phyloP scores from a whole-genome alignment of 2,329 filamentous ascomycete species.

The Trichoderma endophyticum region DNA sequence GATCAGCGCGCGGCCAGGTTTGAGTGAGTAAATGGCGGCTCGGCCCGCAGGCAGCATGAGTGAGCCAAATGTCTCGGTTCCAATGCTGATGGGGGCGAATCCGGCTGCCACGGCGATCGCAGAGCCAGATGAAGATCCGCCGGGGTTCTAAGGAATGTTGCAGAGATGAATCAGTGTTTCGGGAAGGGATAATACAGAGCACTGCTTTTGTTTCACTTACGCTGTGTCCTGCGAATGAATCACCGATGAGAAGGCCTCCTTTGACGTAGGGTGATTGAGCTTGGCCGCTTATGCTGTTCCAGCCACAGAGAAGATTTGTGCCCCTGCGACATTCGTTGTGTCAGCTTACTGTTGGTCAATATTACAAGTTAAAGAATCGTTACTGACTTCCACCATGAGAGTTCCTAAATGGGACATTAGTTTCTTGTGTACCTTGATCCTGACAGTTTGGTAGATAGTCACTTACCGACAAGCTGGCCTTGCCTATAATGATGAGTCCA shows the following conservation, averaged over 20 bases:
- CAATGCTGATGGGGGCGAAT: conserved; percentile 54
- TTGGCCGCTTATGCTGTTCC: conserved; percentile 21
- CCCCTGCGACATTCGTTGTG: background rate
- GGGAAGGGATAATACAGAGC: background rate
- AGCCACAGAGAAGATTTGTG: conserved; percentile 8
- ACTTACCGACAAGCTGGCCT: background rate
- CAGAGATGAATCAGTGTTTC: background rate
- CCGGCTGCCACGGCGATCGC: conserved; percentile 52
- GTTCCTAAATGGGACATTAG: background rate
- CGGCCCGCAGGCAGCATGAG: conserved; percentile 19
- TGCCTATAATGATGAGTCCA: background rate
- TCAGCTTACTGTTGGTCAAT: background rate
- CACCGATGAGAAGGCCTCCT: conserved; percentile 10
- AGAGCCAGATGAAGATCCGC: conserved; percentile 56
- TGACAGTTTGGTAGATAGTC: background rate
- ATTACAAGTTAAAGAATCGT: too few species aligned
- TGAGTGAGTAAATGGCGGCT: conserved; percentile 20
- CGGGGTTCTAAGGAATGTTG: conserved; percentile 26
- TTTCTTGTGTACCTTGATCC: background rate
- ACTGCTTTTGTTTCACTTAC: conserved; percentile 2
- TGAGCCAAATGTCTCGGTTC: conserved; percentile 53
- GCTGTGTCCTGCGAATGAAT: conserved; percentile 17
- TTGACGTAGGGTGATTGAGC: conserved; percentile 19
- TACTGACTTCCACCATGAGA: conserved; percentile 3
- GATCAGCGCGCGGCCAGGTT: conserved; percentile 17